Percentiles rank a stretch among this genome's conserved stretches.
Evolutionary conservation across 805 yeast genomes (phyloP).

Genomic region (Yarrowia divulgata): DNA sequence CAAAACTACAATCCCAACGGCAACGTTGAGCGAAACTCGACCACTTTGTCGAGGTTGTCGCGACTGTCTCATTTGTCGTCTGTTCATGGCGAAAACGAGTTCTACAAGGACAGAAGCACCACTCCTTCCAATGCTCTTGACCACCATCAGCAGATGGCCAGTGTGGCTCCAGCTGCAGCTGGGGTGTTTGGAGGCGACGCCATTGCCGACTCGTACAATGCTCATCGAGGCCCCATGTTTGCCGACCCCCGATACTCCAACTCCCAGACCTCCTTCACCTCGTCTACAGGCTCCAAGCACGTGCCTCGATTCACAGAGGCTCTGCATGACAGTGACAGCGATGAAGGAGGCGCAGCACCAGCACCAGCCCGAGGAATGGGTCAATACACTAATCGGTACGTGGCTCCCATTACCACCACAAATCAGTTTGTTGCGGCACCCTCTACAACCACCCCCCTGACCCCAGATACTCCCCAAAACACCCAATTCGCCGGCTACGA

Average conservation of each 20-base stretch:
- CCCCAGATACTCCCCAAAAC: neutral
- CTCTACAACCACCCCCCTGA: neutral
- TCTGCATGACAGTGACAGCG: neutral
- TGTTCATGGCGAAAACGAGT: conserved; percentile 1
- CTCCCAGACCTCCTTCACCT: conserved; percentile 4
- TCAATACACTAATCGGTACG: neutral
- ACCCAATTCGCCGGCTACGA: neutral
- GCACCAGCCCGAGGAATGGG: no score
- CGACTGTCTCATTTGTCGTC: conserved; percentile 8
- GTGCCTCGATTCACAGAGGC: conserved; percentile 25
- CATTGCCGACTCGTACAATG: conserved; percentile 21
- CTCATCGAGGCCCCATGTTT: conserved; percentile 12
- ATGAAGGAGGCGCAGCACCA: neutral
- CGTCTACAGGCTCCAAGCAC: neutral
- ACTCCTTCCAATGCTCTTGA: conserved; percentile 30
- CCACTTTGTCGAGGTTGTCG: neutral
- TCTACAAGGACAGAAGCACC: conserved; percentile 28
- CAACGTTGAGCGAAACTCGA: conserved; percentile 8
- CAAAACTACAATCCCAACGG: neutral
- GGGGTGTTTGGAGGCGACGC: conserved; percentile 19
- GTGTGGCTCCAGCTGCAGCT: neutral
- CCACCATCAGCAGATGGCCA: neutral
- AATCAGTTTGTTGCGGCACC: no score
- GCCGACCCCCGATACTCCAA: conserved; percentile 8
- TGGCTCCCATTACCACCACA: neutral